A percentile compares a stretch with the other conserved stretches of the same genome.
These are phyloP conservation scores for Apiotrichum sp. DNA, from an alignment of 1,284 basidiomycete genomes.

Conservation along the genomic window DNA sequence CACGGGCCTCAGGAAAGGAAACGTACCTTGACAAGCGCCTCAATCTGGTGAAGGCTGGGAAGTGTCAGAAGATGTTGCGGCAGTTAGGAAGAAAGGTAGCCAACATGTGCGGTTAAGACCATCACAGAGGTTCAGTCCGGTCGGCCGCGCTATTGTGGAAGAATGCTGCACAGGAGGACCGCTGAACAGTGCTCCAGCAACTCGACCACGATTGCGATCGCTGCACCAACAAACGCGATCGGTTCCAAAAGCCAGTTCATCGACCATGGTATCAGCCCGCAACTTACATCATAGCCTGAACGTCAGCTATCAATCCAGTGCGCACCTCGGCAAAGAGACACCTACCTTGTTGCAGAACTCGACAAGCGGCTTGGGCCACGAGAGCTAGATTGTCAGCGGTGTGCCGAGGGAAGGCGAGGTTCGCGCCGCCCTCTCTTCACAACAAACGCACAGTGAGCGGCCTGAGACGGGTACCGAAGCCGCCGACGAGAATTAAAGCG, in stretches of 20 bases:
- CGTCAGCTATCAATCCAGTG: too few relatives aligned
- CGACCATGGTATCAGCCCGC: background rate
- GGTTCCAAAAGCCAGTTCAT: too few relatives aligned
- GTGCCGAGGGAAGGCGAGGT: too few relatives aligned
- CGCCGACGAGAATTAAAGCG: conserved; percentile 50
- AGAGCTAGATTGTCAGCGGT: conserved; percentile 23
- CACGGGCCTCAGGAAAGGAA: background rate
- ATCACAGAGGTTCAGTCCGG: too few relatives aligned
- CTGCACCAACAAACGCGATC: too few relatives aligned
- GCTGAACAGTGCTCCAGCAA: too few relatives aligned
- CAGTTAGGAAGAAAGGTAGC: too few relatives aligned
- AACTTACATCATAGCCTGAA: conserved; percentile 46
- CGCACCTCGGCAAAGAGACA: background rate
- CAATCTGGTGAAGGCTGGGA: conserved; percentile 51
- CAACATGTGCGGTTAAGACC: too few relatives aligned
- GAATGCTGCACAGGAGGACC: too few relatives aligned
- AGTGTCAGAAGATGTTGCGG: too few relatives aligned
- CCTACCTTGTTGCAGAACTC: conserved; percentile 52
- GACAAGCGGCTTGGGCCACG: conserved; percentile 52
- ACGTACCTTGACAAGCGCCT: conserved; percentile 51
- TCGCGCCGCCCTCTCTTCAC: too few relatives aligned
- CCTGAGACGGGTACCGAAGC: conserved; percentile 53
- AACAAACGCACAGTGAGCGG: conserved; percentile 50
- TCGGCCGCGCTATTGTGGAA: background rate
- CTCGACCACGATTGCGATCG: too few relatives aligned